Percentiles rank a stretch among this genome's conserved stretches.
These are phyloP conservation scores for Barbarea vulgaris DNA, from an alignment of 345 rosid species.

Conservation along the genomic window DNA sequence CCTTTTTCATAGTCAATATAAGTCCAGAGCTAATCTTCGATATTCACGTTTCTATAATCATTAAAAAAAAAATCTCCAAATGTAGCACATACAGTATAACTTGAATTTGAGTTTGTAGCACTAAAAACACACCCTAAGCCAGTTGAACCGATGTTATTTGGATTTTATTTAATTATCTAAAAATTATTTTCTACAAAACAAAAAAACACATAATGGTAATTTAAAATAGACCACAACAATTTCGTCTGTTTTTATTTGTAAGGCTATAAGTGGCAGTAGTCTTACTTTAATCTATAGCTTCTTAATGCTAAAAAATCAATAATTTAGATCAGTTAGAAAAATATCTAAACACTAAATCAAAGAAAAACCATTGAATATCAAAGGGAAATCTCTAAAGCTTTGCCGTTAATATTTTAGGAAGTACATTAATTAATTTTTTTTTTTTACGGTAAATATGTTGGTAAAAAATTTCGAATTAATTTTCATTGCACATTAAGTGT, in stretches of 20 bases:
- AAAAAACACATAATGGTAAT: not conserved
- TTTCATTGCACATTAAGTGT: not conserved
- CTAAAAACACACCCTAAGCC: not conserved
- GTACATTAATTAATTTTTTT: not conserved
- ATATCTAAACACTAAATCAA: not conserved
- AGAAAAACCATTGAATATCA: not conserved
- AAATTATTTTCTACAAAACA: not conserved
- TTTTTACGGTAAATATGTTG: not conserved
- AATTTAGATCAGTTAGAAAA: not conserved
- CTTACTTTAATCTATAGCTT: not conserved
- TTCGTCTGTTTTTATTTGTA: not conserved
- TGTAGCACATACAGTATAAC: not conserved
- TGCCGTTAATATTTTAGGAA: not conserved
- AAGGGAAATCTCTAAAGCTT: not conserved
- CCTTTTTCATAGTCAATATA: not conserved
- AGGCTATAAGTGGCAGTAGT: not conserved
- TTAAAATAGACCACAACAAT: not conserved
- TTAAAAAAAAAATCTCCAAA: not conserved
- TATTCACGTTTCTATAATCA: not conserved
- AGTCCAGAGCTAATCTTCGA: not conserved
- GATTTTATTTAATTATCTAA: not conserved
- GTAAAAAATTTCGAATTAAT: not conserved
- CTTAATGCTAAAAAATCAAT: not conserved
- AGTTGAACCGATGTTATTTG: not conserved
- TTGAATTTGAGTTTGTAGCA: not conserved